Conservation (phyloP, 345 rosid species). For the Euphorbia peplus region DNA sequence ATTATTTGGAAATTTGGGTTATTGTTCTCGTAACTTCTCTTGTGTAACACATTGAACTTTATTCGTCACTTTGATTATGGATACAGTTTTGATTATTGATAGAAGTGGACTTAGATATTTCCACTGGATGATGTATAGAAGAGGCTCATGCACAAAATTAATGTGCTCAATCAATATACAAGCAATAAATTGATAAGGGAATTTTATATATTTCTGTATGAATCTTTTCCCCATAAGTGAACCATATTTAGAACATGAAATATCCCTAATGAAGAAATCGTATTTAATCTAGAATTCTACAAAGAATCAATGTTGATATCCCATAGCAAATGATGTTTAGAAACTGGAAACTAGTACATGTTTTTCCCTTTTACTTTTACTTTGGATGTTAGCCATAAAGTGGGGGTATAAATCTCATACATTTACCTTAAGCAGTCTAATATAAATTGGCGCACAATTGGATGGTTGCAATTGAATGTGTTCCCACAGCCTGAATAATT, state of each 20-base stretch:
- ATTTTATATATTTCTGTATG: neutral
- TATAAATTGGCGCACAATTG: constrained; percentile 85
- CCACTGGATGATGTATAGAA: neutral
- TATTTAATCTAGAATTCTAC: neutral
- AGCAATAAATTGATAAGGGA: neutral
- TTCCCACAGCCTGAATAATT: constrained; percentile 98
- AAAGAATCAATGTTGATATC: neutral
- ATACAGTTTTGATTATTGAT: neutral
- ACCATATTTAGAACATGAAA: too few species aligned
- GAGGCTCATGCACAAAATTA: neutral
- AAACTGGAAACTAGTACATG: neutral
- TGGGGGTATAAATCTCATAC: constrained; percentile 1
- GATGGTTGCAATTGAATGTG: constrained; percentile 98
- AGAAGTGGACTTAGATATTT: neutral
- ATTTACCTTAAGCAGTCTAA: constrained; percentile 83
- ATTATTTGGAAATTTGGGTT: neutral
- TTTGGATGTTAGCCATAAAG: neutral
- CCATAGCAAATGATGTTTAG: neutral
- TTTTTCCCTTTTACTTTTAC: neutral
- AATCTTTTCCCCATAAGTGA: too few species aligned
- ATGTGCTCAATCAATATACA: neutral
- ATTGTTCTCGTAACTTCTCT: neutral
- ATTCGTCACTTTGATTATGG: neutral
- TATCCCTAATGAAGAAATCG: neutral
- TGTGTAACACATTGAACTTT: neutral